phyloP scores from a whole-genome alignment of 805 yeast genomes.

The Tetrapisispora namnaoensis region DNA sequence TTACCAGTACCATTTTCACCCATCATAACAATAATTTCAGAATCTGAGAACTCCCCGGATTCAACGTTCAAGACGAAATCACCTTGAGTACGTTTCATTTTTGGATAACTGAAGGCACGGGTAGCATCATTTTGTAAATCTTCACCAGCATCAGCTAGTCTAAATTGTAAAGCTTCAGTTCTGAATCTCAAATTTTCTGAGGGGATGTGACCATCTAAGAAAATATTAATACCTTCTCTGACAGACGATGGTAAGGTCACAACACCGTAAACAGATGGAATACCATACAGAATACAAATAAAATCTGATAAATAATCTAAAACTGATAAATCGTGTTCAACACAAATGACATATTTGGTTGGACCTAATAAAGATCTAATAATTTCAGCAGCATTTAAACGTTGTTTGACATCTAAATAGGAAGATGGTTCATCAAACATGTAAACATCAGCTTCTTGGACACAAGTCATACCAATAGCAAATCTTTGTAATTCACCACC shows the following conservation, averaged over 20 bases:
- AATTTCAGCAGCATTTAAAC: conserved; percentile 92
- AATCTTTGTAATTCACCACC: conserved; percentile 99
- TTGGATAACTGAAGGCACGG: conserved; percentile 66
- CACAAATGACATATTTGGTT: conserved; percentile 83
- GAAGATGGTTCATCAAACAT: conserved; percentile 99
- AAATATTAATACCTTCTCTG: conserved; percentile 97
- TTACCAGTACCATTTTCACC: conserved; percentile 99
- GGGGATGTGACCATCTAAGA: conserved; percentile 96
- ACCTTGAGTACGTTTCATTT: conserved; percentile 87
- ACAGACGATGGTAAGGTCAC: conserved; percentile 94
- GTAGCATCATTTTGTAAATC: conserved; percentile 61
- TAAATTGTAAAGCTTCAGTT: conserved; percentile 88
- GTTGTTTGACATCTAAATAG: conserved; percentile 95
- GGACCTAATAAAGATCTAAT: conserved; percentile 77
- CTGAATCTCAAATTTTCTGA: conserved; percentile 96
- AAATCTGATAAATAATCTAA: conserved; percentile 94
- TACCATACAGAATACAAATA: conserved; percentile 94
- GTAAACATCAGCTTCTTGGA: conserved; percentile 88
- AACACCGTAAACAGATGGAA: conserved; percentile 97
- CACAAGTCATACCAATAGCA: conserved; percentile 95
- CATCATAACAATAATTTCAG: conserved; percentile 97
- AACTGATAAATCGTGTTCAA: conserved; percentile 97
- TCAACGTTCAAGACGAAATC: conserved; percentile 81
- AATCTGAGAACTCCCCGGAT: conserved; percentile 86
- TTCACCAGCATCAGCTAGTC: conserved; percentile 77